Evolutionary conservation across 2,329 filamentous ascomycete genomes (phyloP), one percentile per base, ranked within the genome.

Genomic region (Aureobasidium sp.): DNA sequence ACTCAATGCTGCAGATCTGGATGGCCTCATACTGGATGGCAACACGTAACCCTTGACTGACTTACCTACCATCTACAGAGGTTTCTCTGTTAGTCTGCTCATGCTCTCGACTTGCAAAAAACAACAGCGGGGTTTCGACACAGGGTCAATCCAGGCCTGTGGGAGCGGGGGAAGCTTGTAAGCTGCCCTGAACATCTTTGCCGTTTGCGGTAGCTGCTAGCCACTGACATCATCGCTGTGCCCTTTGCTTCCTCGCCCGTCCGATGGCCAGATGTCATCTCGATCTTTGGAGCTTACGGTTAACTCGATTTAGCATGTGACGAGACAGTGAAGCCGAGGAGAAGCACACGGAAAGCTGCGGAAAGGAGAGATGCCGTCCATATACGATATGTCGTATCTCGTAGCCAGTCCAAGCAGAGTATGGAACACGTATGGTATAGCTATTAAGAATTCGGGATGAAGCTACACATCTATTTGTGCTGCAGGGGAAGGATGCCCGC

Each of bases 131-230:
- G 53, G 53, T n/a, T 16, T 13, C 21, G 30, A 47, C 37, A 11
- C 27, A 32, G 29, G 54, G 30, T 36, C 21, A 11, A 50, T 34
- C 45, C 16, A 42, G 57, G 16, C 16, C 21, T 21, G 21, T 21
- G 21, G 21, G 21, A 21, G 21, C 32, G 57, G 57, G 57, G 41
- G 29, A 50, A 45, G 45, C 50, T 36, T 29, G 32, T 25, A 7
- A 11, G 39, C 42, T 34, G 39, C 39, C 57, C 57, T 59, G 57
- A 59, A 30, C 44, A 59, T 59, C 57, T 30, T 59, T 59, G 2
- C 57, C 57, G 36, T 32, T 59, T 50, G 27, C 34, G 45, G 57
- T 50, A 59, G 57, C 57, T 59, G 27, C 45, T 42, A 42, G 54
- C 54, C 54, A 58, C 54, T 21, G n/a, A 36, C 54, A 39, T 58